Conservation (phyloP, 768 basidiomycete genomes). For the Chlorophyllum brunneum region DNA sequence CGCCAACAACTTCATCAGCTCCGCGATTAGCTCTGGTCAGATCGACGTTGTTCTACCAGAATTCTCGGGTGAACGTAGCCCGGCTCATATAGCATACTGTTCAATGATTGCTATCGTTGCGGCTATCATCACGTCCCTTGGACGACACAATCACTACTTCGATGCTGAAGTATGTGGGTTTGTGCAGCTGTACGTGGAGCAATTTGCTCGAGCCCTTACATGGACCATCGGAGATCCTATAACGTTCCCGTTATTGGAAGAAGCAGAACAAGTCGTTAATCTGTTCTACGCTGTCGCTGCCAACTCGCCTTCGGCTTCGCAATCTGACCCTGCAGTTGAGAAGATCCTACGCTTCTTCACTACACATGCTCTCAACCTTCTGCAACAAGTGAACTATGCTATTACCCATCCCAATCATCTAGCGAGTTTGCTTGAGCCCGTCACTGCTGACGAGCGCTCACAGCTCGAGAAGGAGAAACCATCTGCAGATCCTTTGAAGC, state of each 20-base stretch:
- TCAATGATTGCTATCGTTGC: constrained; percentile 79
- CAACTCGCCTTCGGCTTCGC: constrained; percentile 43
- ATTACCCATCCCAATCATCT: constrained; percentile 90
- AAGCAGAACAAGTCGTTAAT: constrained; percentile 75
- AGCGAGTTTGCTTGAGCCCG: constrained; percentile 74
- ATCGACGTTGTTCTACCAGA: constrained; percentile 68
- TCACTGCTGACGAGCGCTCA: constrained; percentile 69
- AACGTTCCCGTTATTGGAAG: constrained; percentile 74
- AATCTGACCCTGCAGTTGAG: constrained; percentile 46
- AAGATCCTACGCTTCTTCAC: constrained; percentile 70
- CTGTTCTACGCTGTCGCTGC: constrained; percentile 74
- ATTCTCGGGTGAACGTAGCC: constrained; percentile 70
- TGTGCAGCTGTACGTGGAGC: constrained; percentile 79
- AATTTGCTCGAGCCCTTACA: constrained; percentile 69
- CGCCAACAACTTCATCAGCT: constrained; percentile 75
- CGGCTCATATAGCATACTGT: constrained; percentile 80
- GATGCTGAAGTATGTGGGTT: constrained; percentile 83
- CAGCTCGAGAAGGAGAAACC: constrained; percentile 65
- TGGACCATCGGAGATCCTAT: constrained; percentile 83
- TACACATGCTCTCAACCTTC: constrained; percentile 60
- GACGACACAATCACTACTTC: constrained; percentile 71
- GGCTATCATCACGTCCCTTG: constrained; percentile 59
- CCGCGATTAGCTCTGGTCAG: constrained; percentile 69
- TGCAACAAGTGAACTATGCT: constrained; percentile 88
- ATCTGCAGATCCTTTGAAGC: constrained; percentile 57